Evolutionary conservation across 2,329 filamentous ascomycete genomes (phyloP).

Genomic region (Ophiostoma pallidulum): DNA sequence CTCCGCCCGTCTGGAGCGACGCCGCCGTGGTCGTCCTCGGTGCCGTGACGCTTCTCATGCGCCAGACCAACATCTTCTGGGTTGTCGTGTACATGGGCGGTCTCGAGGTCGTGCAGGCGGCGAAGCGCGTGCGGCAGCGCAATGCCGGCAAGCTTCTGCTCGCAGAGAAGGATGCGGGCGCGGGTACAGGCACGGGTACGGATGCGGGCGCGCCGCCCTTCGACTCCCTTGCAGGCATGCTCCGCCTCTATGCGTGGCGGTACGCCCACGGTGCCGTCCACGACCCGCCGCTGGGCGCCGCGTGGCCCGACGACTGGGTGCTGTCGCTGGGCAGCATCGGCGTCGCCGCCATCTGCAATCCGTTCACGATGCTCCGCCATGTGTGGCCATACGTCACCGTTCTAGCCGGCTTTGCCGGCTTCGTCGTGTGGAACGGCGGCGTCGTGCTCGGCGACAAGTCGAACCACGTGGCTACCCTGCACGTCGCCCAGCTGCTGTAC

Average conservation of each 20-base stretch:
- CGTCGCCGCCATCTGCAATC: constrained; percentile 45
- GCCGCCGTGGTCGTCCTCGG: constrained; percentile 47
- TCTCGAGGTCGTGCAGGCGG: constrained; percentile 42
- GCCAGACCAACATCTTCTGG: constrained; percentile 98
- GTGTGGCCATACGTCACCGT: constrained; percentile 54
- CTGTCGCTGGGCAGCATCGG: constrained; percentile 54
- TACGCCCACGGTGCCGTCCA: constrained; percentile 45
- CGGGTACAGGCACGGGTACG: no score
- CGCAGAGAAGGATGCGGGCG: no score
- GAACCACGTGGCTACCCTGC: constrained; percentile 83
- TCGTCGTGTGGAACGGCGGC: constrained; percentile 79
- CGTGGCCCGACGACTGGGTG: constrained; percentile 44
- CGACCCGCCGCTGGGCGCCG: constrained; percentile 39
- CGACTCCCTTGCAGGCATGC: constrained; percentile 25
- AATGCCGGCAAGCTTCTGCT: not conserved
- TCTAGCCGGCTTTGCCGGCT: constrained; percentile 57
- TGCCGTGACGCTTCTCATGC: constrained; percentile 59
- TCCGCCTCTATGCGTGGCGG: constrained; percentile 31
- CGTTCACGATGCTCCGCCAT: constrained; percentile 33
- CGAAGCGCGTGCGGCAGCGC: constrained; percentile 24
- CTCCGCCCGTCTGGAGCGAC: constrained; percentile 30
- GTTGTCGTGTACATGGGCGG: constrained; percentile 67
- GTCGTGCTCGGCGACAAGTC: constrained; percentile 94
- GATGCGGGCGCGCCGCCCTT: no score
- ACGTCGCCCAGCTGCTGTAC: constrained; percentile 88